Percentiles rank a stretch among this genome's conserved stretches.
Evolutionary conservation across 2,329 filamentous ascomycete species (phyloP).

Genomic region (Aureobasidium sp.): DNA sequence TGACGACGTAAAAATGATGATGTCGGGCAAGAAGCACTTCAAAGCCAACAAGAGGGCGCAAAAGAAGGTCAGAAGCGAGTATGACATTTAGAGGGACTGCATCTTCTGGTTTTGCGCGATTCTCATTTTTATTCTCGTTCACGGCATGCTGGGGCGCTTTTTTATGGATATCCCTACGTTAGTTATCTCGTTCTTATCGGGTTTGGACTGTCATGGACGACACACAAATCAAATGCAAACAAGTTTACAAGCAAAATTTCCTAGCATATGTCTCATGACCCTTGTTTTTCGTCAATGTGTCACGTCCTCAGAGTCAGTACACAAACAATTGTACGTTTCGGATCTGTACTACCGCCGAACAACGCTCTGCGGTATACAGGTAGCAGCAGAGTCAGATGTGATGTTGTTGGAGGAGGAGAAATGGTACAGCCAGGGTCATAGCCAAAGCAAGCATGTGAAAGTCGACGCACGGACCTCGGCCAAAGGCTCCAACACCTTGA

Average conservation of each 20-base stretch:
- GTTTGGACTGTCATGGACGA: not conserved
- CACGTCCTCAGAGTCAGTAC: not conserved
- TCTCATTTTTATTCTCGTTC: not conserved
- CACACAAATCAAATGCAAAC: not conserved
- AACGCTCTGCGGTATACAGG: not conserved
- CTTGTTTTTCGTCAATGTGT: not conserved
- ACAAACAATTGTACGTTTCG: no score
- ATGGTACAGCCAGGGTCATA: not conserved
- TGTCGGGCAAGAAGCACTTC: conserved; percentile 81
- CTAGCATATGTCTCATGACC: not conserved
- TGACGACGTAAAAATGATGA: conserved; percentile 32
- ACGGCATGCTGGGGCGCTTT: conserved; percentile 11
- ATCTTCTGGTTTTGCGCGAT: not conserved
- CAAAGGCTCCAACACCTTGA: conserved; percentile 1
- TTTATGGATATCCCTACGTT: conserved; percentile 8
- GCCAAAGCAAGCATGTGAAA: not conserved
- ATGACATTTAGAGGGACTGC: not conserved
- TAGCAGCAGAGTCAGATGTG: not conserved
- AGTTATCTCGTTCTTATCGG: not conserved
- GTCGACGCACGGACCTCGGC: not conserved
- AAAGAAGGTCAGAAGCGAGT: conserved; percentile 25
- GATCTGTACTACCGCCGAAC: no score
- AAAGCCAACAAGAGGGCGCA: conserved; percentile 60
- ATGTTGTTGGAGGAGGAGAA: not conserved
- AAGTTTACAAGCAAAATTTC: not conserved